Conservation (phyloP, 495 filamentous ascomycete species). For the Chaetomidium leptoderma region DNA sequence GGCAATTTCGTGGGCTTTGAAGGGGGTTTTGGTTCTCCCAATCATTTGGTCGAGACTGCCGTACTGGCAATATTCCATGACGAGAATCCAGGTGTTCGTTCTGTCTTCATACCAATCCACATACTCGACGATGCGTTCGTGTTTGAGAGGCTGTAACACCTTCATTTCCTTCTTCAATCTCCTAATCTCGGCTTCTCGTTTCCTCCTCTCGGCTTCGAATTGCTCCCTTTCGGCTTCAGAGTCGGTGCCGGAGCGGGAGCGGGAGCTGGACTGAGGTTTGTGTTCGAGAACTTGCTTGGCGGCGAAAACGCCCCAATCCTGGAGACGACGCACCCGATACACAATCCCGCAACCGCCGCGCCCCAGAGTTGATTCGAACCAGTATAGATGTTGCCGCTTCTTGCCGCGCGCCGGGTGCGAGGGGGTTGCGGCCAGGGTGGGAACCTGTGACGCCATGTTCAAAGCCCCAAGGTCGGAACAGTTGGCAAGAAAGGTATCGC, state of each 20-base stretch:
- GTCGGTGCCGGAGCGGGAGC: no score
- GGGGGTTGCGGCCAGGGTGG: no score
- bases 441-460: no score
- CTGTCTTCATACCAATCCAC: neutral
- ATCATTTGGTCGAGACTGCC: neutral
- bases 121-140: neutral
- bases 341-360: neutral
- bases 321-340: neutral
- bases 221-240: no score
- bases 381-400: neutral
- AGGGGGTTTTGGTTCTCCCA: neutral
- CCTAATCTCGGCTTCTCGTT: no score
- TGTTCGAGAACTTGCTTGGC: neutral
- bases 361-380: neutral
- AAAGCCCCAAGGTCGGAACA: neutral
- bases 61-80: neutral
- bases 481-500: neutral
- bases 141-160: neutral
- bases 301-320: constrained; percentile 6
- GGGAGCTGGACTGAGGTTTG: neutral
- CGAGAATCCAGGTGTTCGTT: neutral
- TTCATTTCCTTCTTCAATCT: neutral
- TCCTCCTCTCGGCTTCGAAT: no score
- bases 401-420: neutral
- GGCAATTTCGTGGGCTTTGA: neutral